These are phyloP conservation scores for Elongisporangium senticosum DNA, from an alignment of 352 stramenopile genomes.

Conservation along the genomic window DNA sequence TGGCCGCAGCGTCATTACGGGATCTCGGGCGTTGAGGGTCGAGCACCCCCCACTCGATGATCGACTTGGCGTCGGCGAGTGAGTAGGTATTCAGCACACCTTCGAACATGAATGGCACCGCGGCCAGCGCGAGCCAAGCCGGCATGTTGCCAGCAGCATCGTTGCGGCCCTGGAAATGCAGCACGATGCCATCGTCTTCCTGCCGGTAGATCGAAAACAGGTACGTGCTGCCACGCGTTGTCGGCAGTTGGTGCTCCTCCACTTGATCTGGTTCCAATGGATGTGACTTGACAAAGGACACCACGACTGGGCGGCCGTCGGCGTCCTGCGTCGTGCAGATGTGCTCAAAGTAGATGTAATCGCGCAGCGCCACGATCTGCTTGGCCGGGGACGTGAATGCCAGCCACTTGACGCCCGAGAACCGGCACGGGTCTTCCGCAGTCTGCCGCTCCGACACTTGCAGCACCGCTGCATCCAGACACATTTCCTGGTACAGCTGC, in stretches of 20 bases:
- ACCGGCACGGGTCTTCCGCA: background rate
- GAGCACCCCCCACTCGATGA: background rate
- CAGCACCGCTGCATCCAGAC: background rate
- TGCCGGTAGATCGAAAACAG: background rate
- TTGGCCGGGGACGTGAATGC: background rate
- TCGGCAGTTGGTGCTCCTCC: background rate
- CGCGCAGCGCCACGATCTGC: background rate
- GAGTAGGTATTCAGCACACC: background rate
- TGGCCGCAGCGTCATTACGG: background rate
- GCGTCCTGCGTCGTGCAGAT: background rate
- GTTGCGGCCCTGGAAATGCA: background rate
- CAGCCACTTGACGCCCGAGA: background rate
- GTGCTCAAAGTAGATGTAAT: background rate
- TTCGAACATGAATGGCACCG: background rate
- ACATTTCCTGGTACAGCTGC: background rate
- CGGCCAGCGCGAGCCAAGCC: background rate
- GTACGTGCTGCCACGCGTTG: background rate
- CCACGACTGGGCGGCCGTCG: background rate
- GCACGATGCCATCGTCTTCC: background rate
- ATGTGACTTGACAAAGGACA: background rate
- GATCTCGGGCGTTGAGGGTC: background rate
- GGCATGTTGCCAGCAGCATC: background rate
- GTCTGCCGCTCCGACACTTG: background rate
- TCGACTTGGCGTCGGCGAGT: background rate
- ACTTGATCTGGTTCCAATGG: background rate